phyloP scores from a whole-genome alignment of 2,329 filamentous ascomycete genomes.

The Parasarocladium wereldwijsianum region DNA sequence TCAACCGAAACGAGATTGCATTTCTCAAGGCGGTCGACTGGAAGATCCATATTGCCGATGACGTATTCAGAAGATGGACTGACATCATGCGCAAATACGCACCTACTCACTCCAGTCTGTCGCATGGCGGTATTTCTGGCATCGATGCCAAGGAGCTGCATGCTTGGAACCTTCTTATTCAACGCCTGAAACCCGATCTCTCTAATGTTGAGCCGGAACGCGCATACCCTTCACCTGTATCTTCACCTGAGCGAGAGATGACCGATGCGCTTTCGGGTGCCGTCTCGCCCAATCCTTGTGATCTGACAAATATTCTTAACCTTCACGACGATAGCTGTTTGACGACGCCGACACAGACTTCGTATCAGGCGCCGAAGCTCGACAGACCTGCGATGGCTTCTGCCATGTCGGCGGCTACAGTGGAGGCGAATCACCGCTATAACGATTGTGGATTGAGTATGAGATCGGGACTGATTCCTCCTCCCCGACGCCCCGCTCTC shows the following conservation, averaged over 20 bases:
- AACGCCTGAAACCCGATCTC: slow-evolving; percentile 39
- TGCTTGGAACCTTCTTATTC: slow-evolving; percentile 44
- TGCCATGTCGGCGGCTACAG: slow-evolving; percentile 20
- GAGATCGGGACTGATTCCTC: too few relatives aligned
- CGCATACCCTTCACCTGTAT: too few relatives aligned
- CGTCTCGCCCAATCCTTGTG: slow-evolving; percentile 14
- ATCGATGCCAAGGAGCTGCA: slow-evolving; percentile 31
- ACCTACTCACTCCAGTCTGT: slow-evolving; percentile 49
- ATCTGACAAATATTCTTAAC: too few relatives aligned
- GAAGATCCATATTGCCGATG: slow-evolving; percentile 86
- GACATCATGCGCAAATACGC: slow-evolving; percentile 81
- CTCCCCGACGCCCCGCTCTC: slow-evolving; percentile 33
- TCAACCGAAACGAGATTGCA: slow-evolving; percentile 91
- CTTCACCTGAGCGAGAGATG: too few relatives aligned
- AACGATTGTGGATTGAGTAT: too few relatives aligned
- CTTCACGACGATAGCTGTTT: slow-evolving; percentile 22
- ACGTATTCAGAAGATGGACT: slow-evolving; percentile 83
- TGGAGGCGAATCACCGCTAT: too few relatives aligned
- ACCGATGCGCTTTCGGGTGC: slow-evolving; percentile 21
- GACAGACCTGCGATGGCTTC: slow-evolving; percentile 33
- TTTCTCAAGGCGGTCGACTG: slow-evolving; percentile 85
- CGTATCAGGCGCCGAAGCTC: slow-evolving; percentile 23
- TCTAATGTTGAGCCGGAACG: slow-evolving; percentile 45
- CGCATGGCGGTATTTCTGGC: slow-evolving; percentile 29
- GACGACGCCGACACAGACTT: slow-evolving; percentile 25